A percentile compares a stretch with the other conserved stretches of the same genome.
Evolutionary conservation across 352 stramenopile species (phyloP).

Genomic region (Labyrinthula sp.): DNA sequence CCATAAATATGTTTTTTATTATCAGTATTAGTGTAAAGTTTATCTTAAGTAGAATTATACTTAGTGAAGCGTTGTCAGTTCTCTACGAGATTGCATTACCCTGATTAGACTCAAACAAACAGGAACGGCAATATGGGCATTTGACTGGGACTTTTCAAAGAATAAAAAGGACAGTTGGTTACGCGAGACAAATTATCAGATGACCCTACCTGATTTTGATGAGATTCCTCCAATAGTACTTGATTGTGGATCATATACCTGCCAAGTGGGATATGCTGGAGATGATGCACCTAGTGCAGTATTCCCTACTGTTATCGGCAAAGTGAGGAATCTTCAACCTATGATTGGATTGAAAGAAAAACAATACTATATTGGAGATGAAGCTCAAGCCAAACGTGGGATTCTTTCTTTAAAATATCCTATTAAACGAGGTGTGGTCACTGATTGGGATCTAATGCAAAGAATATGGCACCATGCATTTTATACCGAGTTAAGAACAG

Average conservation of each 20-base stretch:
- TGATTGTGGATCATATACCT: constrained; percentile 76
- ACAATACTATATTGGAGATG: constrained; percentile 58
- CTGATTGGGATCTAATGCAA: constrained; percentile 73
- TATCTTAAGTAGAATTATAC: too few species aligned
- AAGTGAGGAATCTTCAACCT: constrained; percentile 75
- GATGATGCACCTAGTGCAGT: constrained; percentile 71
- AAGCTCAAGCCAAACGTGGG: constrained; percentile 41
- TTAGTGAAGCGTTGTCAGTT: too few species aligned
- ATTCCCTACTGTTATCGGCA: constrained; percentile 69
- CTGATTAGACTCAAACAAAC: too few species aligned
- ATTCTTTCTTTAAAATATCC: constrained; percentile 57
- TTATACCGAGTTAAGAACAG: constrained; percentile 35
- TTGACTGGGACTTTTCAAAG: too few species aligned
- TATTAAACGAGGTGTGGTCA: constrained; percentile 70
- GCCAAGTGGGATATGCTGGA: constrained; percentile 88
- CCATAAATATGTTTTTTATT: too few species aligned
- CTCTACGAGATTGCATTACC: too few species aligned
- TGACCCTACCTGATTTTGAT: too few species aligned
- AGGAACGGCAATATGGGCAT: too few species aligned
- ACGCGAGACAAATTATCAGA: too few species aligned
- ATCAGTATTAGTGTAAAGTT: too few species aligned
- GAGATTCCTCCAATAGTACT: constrained; percentile 48
- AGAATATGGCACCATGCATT: constrained; percentile 40
- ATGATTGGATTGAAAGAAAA: constrained; percentile 76
- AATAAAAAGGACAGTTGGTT: too few species aligned